A percentile compares a stretch with the other conserved stretches of the same genome.
phyloP scores from a whole-genome alignment of 805 yeast species.

The Metschnikowia anglica region DNA sequence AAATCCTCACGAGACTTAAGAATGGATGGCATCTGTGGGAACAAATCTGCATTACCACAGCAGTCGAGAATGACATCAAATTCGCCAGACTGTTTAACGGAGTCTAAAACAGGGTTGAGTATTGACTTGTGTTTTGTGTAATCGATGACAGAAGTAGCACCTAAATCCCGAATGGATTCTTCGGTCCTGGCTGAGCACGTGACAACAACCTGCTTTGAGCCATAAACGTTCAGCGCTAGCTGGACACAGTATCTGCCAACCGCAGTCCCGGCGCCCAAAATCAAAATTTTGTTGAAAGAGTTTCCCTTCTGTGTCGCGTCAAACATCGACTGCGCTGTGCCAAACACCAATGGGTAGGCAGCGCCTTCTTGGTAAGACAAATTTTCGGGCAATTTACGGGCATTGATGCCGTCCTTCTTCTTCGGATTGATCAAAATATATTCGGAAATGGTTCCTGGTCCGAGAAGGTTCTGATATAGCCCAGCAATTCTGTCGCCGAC shows the following conservation, averaged over 20 bases:
- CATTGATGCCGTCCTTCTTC: constrained; percentile 32
- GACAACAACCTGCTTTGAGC: constrained; percentile 53
- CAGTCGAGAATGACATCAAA: constrained; percentile 67
- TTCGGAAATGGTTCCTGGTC: constrained; percentile 46
- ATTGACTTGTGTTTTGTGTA: constrained; percentile 47
- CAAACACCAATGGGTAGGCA: constrained; percentile 60
- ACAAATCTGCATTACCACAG: constrained; percentile 56
- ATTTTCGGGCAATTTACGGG: constrained; percentile 44
- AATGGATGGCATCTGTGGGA: constrained; percentile 40
- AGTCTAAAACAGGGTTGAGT: constrained; percentile 34
- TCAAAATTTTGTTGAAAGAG: constrained; percentile 50
- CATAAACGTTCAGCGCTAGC: constrained; percentile 46
- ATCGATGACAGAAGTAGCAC: constrained; percentile 60
- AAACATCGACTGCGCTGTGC: constrained; percentile 55
- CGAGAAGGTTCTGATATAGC: constrained; percentile 17
- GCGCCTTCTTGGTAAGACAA: constrained; percentile 58
- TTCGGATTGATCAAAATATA: constrained; percentile 43
- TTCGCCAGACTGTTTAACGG: constrained; percentile 32
- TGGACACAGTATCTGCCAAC: constrained; percentile 61
- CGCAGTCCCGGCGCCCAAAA: constrained; percentile 73
- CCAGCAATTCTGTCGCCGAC: constrained; percentile 36
- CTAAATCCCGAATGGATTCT: constrained; percentile 44
- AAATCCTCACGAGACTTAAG: constrained; percentile 42
- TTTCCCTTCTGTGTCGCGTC: constrained; percentile 31
- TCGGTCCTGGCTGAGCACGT: constrained; percentile 53